Evolutionary conservation across 495 filamentous ascomycete species (phyloP), one percentile per base, ranked within the genome.

Genomic region (Hapsidospora chrysogenum): DNA sequence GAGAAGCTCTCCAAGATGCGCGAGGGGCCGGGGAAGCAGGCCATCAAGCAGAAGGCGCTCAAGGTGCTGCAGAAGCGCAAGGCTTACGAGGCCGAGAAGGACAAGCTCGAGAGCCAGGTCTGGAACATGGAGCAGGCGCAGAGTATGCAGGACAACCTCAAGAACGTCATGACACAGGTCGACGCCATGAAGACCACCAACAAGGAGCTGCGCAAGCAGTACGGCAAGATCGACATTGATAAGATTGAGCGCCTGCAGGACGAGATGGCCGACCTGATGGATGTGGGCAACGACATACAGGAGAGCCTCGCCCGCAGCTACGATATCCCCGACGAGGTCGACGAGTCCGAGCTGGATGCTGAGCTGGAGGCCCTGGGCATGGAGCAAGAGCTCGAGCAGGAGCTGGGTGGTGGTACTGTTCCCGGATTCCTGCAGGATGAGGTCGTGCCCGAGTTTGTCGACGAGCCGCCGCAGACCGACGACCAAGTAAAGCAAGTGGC

Each of bases 91-190:
- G 61, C 66, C 8, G 87, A 97, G 61, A 79, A 85, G 13, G 87
- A 96, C 44, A 85, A 97, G 58, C 76, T 96, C 36, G 83, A 92
- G 56, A 73, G 79, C 45, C 89, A 96, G 55, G 80, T 79, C 9
- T 96, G 89, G 89, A 97, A 96, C 61, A 95, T 97, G 86, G 86
- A 96, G 56, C 89, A 96, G 52, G 89, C 89, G 4, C 80, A 82
- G 54, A 93, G 92, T 68, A 96, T 97, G 92, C 85, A 89, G 60
- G 89, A 96, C 57, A 96, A 97, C 47, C 74, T 97, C 22, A 92
- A 93, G 52, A 95, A 96, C 54, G 86, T 92, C 35, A 94, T 96
- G 86, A 89, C 85, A 15, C 96, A 89, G 0, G 85, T 96, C 11
- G 89, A 96, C 53, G 92, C 85, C 14, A 85, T 96, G 73, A 89